These are phyloP conservation scores for Erodium texanum DNA, from an alignment of 441 rosid species.

Conservation along the genomic window DNA sequence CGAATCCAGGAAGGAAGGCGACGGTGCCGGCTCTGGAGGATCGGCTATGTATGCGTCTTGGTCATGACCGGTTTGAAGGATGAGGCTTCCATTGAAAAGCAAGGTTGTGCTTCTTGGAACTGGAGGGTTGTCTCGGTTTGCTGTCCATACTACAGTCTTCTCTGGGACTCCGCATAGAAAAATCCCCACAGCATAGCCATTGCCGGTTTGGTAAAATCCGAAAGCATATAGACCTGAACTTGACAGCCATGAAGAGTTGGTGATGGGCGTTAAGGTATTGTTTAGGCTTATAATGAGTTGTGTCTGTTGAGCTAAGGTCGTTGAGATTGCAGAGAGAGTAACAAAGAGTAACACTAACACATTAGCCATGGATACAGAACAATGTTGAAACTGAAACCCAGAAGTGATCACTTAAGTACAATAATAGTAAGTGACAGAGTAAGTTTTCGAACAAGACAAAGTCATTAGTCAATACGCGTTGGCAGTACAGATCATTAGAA, in stretches of 20 bases:
- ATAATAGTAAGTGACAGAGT: no score
- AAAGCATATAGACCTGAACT: neutral
- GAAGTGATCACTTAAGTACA: no score
- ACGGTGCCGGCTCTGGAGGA: neutral
- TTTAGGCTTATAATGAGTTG: neutral
- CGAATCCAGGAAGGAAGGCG: constrained; percentile 14
- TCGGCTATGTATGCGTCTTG: neutral
- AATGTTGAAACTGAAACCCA: no score
- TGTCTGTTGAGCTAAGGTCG: neutral
- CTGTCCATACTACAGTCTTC: constrained; percentile 9
- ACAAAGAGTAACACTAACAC: neutral
- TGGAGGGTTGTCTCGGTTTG: neutral
- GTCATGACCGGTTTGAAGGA: neutral
- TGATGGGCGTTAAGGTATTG: neutral
- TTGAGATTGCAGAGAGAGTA: neutral
- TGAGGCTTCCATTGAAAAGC: neutral
- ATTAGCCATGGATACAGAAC: no score
- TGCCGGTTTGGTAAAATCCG: constrained; percentile 5
- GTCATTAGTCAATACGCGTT: no score
- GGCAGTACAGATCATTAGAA: no score
- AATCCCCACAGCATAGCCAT: constrained; percentile 8
- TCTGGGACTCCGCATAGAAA: neutral
- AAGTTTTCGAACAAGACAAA: no score
- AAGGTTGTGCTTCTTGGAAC: neutral
- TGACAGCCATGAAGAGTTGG: neutral